Conservation (phyloP, 2,329 filamentous ascomycete genomes). For the Trichophaea hybrida region DNA sequence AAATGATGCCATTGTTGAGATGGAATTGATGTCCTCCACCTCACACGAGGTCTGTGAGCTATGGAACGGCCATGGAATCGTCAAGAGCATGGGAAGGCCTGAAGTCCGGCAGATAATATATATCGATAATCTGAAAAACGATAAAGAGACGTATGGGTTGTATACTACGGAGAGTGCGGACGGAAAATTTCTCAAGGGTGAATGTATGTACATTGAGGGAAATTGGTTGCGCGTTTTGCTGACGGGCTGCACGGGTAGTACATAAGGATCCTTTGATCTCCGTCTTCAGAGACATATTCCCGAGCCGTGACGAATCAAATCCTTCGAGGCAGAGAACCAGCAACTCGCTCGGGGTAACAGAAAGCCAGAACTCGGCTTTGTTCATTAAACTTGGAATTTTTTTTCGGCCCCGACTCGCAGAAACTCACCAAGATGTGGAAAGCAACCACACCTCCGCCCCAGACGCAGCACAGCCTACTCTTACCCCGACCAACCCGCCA, state of each 20-base stretch:
- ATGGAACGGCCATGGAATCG: conserved; percentile 10
- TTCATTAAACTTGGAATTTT: background rate
- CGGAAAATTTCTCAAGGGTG: conserved; percentile 33
- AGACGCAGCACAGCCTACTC: too few species aligned
- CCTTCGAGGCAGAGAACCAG: too few species aligned
- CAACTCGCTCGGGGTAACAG: too few species aligned
- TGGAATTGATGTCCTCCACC: too few species aligned
- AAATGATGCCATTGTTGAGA: too few species aligned
- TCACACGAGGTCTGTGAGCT: too few species aligned
- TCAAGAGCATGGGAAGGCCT: conserved; percentile 10
- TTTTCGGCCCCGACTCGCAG: too few species aligned
- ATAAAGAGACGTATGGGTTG: background rate
- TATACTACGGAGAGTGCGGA: background rate
- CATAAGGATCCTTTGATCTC: background rate
- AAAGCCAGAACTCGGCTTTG: too few species aligned
- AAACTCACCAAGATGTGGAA: too few species aligned
- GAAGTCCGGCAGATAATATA: conserved; percentile 9
- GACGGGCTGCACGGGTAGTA: background rate
- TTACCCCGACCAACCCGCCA: background rate
- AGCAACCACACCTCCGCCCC: too few species aligned
- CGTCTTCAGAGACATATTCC: background rate
- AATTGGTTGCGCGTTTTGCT: background rate
- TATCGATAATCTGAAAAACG: conserved; percentile 24
- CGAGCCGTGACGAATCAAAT: too few species aligned
- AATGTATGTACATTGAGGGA: conserved; percentile 32